Conservation (phyloP, 129 eudicot species). For the Centrapalus pauciflorus region DNA sequence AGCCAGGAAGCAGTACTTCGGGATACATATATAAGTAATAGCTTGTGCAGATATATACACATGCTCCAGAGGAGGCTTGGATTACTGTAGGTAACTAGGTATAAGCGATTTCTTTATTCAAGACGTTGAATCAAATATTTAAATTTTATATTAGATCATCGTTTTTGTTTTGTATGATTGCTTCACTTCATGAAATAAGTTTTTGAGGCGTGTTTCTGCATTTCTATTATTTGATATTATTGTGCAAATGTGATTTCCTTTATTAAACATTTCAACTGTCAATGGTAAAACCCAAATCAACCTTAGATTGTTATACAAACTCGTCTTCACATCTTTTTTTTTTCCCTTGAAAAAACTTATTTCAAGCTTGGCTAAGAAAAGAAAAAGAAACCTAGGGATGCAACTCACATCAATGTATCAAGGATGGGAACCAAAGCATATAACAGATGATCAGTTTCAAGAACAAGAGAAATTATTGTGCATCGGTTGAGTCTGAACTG, state of each 20-base stretch:
- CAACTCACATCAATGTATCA: too few species aligned
- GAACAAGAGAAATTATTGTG: too few species aligned
- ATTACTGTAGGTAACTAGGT: constrained; percentile 17
- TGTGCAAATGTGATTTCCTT: background rate
- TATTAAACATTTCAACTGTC: background rate
- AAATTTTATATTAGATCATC: background rate
- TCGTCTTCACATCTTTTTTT: too few species aligned
- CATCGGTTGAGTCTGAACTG: too few species aligned
- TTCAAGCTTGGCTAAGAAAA: background rate
- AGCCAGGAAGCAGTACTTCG: constrained; percentile 12
- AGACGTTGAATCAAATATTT: background rate
- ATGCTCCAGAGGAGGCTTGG: background rate
- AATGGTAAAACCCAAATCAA: background rate
- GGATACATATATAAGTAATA: constrained; percentile 6
- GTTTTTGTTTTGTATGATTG: too few species aligned
- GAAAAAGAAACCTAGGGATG: too few species aligned
- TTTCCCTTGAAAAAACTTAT: too few species aligned
- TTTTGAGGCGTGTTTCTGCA: background rate
- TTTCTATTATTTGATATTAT: background rate
- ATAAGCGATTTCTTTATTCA: background rate
- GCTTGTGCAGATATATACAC: background rate
- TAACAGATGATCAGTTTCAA: too few species aligned
- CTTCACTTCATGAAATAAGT: background rate
- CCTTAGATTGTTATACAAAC: background rate
- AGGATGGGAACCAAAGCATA: too few species aligned